Base-by-base conservation (phyloP, 2,329 filamentous ascomycete genomes). In the Penicillium sp. region DNA sequence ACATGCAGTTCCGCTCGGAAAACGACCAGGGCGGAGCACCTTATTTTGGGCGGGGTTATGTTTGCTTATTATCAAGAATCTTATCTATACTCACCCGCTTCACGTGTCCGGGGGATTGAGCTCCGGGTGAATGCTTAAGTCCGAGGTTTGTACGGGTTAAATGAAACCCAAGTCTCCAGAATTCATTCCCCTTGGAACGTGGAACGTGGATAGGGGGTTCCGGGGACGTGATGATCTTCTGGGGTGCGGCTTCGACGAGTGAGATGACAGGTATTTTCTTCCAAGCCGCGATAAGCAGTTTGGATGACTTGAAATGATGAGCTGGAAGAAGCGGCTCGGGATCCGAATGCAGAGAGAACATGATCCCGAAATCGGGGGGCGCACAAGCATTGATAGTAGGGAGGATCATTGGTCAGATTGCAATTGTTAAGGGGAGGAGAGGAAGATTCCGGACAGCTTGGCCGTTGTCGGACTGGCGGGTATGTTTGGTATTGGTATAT, bases 391-490 rank as follows among this genome's bases (percentile, higher is more conserved):
- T 44, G 16, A 29, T 5, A 10, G 6, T 4, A 24, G n/a, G 19
- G 16, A n/a, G 16, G 9, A 24, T 27, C 11, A 53, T 46, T 45
- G 50, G 50, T 46, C 43, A 37, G 42, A 46, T 53, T 14, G 6
- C n/a, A 42, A 22, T 22, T 22, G 39, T 48, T 33, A 55, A 55
- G 51, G 49, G 55, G 45, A 33, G 51, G 43, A 59, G 52, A 60
- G 56, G 57, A 49, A 58, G 56, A 62, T 63, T 61, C 58, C 65
- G 61, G 67, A 56, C 35, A 59, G 56, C 66, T 68, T 68, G 68
- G 37, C 69, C 68, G 68, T 70, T 70, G 68, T 71, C 69, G 69
- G 68, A 66, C 67, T 58, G 54, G 54, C n/a, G 49, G 50, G 19
- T 35, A 39, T 19, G 19, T 14, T 55, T 45, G 37, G 55, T 49